These are phyloP conservation scores for Mycena polygramma DNA, from an alignment of 768 basidiomycete species.

Conservation along the genomic window DNA sequence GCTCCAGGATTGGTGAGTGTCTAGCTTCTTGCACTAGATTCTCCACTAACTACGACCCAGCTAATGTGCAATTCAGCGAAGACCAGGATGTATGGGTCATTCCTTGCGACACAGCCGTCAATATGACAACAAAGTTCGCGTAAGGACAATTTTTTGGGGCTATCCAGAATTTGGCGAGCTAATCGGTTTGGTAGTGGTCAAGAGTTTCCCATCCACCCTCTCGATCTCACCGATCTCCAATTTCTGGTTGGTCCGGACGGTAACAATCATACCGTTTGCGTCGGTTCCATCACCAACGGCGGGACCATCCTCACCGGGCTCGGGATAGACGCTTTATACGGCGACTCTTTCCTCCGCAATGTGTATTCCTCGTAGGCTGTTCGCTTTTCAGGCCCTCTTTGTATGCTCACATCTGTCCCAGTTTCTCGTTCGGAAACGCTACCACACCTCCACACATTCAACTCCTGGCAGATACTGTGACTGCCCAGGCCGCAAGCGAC, in stretches of 20 bases:
- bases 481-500: constrained; percentile 48
- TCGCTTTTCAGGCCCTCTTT: too few species aligned
- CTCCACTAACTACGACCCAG: not conserved
- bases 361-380: constrained; percentile 57
- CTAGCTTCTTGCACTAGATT: not conserved
- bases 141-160: constrained; percentile 43
- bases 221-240: constrained; percentile 54
- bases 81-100: constrained; percentile 54
- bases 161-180: constrained; percentile 1
- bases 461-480: constrained; percentile 53
- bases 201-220: constrained; percentile 56
- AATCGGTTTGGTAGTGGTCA: constrained; percentile 40
- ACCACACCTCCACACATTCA: constrained; percentile 53
- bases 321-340: constrained; percentile 56
- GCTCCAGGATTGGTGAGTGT: constrained; percentile 25
- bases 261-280: constrained; percentile 54
- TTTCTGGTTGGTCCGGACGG: constrained; percentile 43
- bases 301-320: constrained; percentile 38
- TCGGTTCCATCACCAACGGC: constrained; percentile 48
- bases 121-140: constrained; percentile 56
- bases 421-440: constrained; percentile 60
- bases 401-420: constrained; percentile 23
- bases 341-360: constrained; percentile 61
- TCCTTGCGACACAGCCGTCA: constrained; percentile 50
- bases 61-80: constrained; percentile 36